Evolutionary conservation across 2,329 filamentous ascomycete species (phyloP), one percentile per base, ranked within the genome.

Genomic region (Xylaria hypoxylon): DNA sequence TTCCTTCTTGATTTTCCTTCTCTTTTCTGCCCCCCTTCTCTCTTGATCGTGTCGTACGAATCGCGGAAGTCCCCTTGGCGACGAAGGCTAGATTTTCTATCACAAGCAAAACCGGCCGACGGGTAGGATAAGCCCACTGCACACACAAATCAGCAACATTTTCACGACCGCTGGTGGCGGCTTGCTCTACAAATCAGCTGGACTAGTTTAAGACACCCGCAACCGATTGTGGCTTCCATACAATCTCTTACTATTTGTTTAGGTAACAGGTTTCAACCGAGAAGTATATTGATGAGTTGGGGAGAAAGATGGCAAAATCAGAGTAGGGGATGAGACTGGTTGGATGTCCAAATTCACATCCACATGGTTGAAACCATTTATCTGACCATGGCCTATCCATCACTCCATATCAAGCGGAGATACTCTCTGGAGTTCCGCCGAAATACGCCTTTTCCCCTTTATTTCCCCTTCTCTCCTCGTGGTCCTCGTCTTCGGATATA

Each of bases 181-280:
- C 24, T 24, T 35, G 51, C 33, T 62, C 17, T 62, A n/a, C 47
- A 48, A 13, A 40, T 44, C 38, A 17, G 22, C 38, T 45, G 48
- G 42, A 28, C 40, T 8, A 19, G 28, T 47, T 52, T 48, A 38
- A 40, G 48, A 13, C 13, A 38, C 35, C 22, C 35, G 28, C 35
- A 19, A 33, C 44, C 60, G 51, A 26, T 11, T 10, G 45, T 8
- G 38, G 24, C 44, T 24, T 19, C 15, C 45, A 33, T 44, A 35
- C 19, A 24, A 40, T 48, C 50, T 61, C 52, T 61, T 50, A 53
- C n/a, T n/a, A n/a, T n/a, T n/a, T n/a, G 35, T 53, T 15, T 55
- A 15, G 5, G 38, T 5, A 33, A 42, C 42, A 22, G 40, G 5
- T 10, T 33, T 45, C 47, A n/a, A 52, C 52, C n/a, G 26, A 19